Evolutionary conservation across 2,329 filamentous ascomycete species (phyloP), one percentile per base, ranked within the genome.

Genomic region (Coleophoma cylindrospora): DNA sequence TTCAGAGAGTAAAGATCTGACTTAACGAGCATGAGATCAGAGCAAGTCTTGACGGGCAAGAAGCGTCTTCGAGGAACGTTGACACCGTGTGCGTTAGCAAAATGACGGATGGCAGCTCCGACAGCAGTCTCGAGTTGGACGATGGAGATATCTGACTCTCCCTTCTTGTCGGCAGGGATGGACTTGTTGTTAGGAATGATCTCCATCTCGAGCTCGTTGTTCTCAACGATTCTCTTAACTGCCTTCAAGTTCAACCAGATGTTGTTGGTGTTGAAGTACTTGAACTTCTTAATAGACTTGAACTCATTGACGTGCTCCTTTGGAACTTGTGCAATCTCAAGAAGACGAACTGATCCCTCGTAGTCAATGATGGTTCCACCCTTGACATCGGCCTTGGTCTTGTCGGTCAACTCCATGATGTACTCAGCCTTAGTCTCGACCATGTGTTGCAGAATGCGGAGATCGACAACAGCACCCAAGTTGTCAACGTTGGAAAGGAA

Each of bases 211-310:
- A 99, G 86, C 79, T 97, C 92, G 70, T 96, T 90, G 73, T 95
- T 91, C 83, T 97, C 94, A 8, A 99, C 94, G 49, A 99, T 91
- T 54, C 94, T 91, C 87, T 97, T 97, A 75, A 99, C 88, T 61
- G 94, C 94, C 69, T 89, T 86, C 64, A 96, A 81, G 77, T 96
- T 96, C 81, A 99, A 88, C 94, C 94, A 99, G 75, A 99, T 96
- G 83, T 99, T 99, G 88, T 99, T 99, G 74, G 94, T 99, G 84
- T 99, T 99, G 87, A 99, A 99, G 85, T 99, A 99, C 83, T 95
- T 96, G 87, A 99, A 99, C 83, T 99, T 99, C 87, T 99, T 99
- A 81, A 99, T 99, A 45, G 91, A 96, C 86, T 99, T 99, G 89
- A 99, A 99, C 78, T 99, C 94, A 76, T 99, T 97, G 71, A 94